Evolutionary conservation across 306 rosid species (phyloP), one percentile per base, ranked within the genome.

Genomic region (Mimosa pudica): DNA sequence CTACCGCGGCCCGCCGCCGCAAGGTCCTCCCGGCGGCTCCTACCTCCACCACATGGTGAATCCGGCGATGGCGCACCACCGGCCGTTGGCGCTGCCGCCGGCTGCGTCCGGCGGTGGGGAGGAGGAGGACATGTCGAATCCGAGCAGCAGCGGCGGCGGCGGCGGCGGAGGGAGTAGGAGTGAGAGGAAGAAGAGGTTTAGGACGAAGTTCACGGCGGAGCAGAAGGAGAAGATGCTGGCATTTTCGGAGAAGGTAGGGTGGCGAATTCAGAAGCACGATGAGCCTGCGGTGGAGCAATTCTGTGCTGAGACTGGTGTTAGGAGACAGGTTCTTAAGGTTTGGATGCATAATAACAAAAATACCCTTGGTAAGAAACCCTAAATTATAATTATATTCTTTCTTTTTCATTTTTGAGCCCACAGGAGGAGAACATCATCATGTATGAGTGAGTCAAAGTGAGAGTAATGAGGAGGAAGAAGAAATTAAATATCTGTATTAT

Each of bases 281-380:
- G 98, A 91, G 20, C 86, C 84, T 1, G 89, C 91, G 17, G 97
- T 94, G 73, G 97, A 92, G 74, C 88, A 82, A 76, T 92, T 94
- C 82, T 91, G 95, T 60, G 81, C 73, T 3, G 95, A 91, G 70
- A 88, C 77, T 10, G 85, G 94, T 3, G 87, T 92, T 14, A 85
- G 75, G 71, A 83, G 97, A 52, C 91, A 88, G 10, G 97, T 92
- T 1, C 87, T 92, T 52, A 94, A 94, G 90, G 92, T 92, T 42
- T 94, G 98, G 97, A 94, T 94, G 98, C 98, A 94, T 82, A 94
- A 94, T 77, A 94, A 94, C 84, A 94, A 92, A 93, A 91, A 89
- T 84, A 91, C 90, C 69, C 92, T 91, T 17, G 97, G 98, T 84
- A 94, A 91, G 93, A 91, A 94, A 87, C 93, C 95, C 94, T 92